Base-by-base conservation (phyloP, 371 early-diverging fungal species). In the Mucor ambiguus region DNA sequence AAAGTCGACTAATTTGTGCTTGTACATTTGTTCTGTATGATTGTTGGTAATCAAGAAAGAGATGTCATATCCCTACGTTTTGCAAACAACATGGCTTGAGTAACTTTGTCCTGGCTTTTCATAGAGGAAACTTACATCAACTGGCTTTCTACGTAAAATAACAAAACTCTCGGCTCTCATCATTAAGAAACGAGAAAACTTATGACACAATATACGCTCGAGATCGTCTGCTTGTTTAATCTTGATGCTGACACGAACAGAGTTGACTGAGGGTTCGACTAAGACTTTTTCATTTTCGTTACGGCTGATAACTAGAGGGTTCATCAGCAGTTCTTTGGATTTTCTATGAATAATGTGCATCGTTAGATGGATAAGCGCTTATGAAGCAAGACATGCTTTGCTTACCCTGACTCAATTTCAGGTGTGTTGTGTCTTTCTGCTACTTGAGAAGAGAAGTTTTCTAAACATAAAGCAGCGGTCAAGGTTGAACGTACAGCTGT, bases 181-280 rank as follows among this genome's bases (percentile, higher is more conserved):
- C 93, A 94, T 98, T 79, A 98, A 80, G 85, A 98, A 98, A 58
- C 98, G 88, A 32, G 97, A 91, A 71, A 98, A 96, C 75, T 96
- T 95, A 87, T 97, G 96, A 66, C 93, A 92, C 67, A 98, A 72
- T 58, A 98, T 94, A 55, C 92, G 86, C 75, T 98, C 98, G 61
- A 97, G 93, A 60, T 98, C 98, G 82, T 98, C 98, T 4, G 97
- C 96, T 81, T 97, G 97, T 80, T 98, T 98, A 79, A 98, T 95
- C 48, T 93, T 92, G 73, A 98, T 98, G 72, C 90, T 90, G 66
- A 98, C 80, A 58, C 98, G 95, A 63, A 97, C 80, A 11, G 96
- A 93, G 84, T 98, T 98, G 76, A 98, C 90, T 43, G 94, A 92
- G 30, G 93, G 81, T 71, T 98, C 98, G 70, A 98, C 92, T 63